Percentiles rank a stretch among this genome's conserved stretches.
phyloP scores from a whole-genome alignment of 1,284 basidiomycete species.

The Thelephora terrestris region DNA sequence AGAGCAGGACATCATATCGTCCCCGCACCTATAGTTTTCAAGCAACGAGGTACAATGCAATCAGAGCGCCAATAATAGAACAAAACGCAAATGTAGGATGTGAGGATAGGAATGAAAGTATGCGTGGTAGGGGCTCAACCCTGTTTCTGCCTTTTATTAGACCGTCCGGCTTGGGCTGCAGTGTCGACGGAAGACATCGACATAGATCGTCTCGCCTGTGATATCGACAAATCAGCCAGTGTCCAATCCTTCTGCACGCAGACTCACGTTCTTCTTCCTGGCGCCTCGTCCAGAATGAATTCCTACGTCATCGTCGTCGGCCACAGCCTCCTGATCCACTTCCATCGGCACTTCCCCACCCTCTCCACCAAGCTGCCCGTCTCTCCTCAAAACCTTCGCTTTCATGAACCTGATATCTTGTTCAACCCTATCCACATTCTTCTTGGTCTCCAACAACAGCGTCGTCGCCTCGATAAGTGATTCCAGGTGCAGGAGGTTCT shows the following conservation, averaged over 20 bases:
- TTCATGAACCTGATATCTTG: constrained; percentile 71
- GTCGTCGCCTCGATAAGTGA: constrained; percentile 61
- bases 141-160: constrained; percentile 17
- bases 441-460: constrained; percentile 78
- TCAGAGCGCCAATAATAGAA: too few species aligned
- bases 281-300: constrained; percentile 45
- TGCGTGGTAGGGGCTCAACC: constrained; percentile 1
- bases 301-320: constrained; percentile 30
- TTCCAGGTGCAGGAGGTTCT: constrained; percentile 68
- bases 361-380: constrained; percentile 24
- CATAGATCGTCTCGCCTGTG: constrained; percentile 44
- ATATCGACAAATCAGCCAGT: background rate
- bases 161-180: constrained; percentile 8
- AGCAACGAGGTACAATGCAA: too few species aligned
- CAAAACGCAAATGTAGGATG: too few species aligned
- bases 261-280: constrained; percentile 43
- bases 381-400: constrained; percentile 39
- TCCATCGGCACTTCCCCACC: constrained; percentile 20
- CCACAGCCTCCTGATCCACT: constrained; percentile 26
- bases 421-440: constrained; percentile 76
- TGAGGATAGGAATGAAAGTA: too few species aligned
- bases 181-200: constrained; percentile 22
- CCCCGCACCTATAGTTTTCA: too few species aligned
- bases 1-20: too few species aligned
- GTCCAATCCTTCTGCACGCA: background rate